Base-by-base conservation (phyloP, 2,329 filamentous ascomycete genomes). In the Neonectria hederae region DNA sequence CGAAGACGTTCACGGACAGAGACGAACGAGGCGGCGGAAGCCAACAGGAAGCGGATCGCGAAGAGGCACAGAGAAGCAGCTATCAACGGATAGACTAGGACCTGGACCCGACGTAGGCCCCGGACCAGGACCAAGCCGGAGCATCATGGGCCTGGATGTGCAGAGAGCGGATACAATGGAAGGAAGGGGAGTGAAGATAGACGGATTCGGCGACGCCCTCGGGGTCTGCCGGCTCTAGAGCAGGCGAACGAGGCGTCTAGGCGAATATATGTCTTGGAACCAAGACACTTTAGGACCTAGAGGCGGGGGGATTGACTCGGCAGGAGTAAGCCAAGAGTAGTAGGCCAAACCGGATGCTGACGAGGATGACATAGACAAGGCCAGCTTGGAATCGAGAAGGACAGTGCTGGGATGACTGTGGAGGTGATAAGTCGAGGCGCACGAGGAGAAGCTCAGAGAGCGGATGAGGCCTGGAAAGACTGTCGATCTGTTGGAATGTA, bases 1-100 rank as follows among this genome's bases (percentile, higher is more conserved):
- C 55, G 51, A 57, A 42, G 7, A 21, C 38, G 38, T 21, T 42
- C 38, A 42, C 38, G 58, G 45, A 63, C 46, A 53, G 64, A 49
- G 62, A 66, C 54, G 68, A 68, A 28, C 63, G 69, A 64, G 51
- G 68, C 57, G 61, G 70, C 32, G 56, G 55, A 64, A 67, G 45
- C 57, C 55, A 59, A 35, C 45, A 28, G 53, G 28, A 49, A 59
- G 54, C 55, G 60, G 58, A 66, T 61, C 40, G 46, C 24, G 22
- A 35, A 65, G 53, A 24, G 24, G 40, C 24, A 21, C 24, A 40
- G 43, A 26, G 28, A 28, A 26, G 63, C 55, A 57, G 54, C 63
- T 35, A 38, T 61, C 32, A 45, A 61, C 45, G 55, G 54, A 45
- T 46, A 46, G 38, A 43, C 59, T 28, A 49, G 43, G 61, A 64